Conservation (phyloP, 345 rosid species). For the Moricandia arvensis region DNA sequence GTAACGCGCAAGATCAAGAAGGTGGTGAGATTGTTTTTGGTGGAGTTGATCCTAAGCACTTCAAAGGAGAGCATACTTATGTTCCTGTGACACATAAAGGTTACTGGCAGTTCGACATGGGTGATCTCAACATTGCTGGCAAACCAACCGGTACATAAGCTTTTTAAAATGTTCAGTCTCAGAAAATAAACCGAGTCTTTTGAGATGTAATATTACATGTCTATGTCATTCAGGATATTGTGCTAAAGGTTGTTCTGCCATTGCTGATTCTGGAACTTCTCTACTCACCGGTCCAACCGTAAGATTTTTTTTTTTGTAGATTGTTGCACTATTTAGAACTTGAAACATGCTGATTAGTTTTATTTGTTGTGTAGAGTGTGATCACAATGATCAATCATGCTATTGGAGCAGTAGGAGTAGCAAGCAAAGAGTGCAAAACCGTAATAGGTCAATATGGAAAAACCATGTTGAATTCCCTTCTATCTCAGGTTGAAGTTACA, state of each 20-base stretch:
- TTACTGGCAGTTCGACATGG: slow-evolving; percentile 97
- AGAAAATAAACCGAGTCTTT: background rate
- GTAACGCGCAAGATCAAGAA: slow-evolving; percentile 59
- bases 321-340: background rate
- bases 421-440: slow-evolving; percentile 71
- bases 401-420: slow-evolving; percentile 75
- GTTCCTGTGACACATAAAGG: slow-evolving; percentile 91
- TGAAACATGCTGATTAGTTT: slow-evolving; percentile 4
- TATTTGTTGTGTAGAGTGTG: slow-evolving; percentile 43
- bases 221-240: slow-evolving; percentile 54
- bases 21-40: slow-evolving; percentile 97
- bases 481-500: slow-evolving; percentile 46
- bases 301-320: background rate
- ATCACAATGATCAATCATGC: slow-evolving; percentile 80
- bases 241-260: slow-evolving; percentile 63
- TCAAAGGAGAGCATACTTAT: slow-evolving; percentile 78
- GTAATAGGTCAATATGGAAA: slow-evolving; percentile 68
- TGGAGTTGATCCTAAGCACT: slow-evolving; percentile 74
- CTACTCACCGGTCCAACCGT: slow-evolving; percentile 84
- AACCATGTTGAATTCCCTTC: slow-evolving; percentile 58
- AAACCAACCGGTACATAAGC: slow-evolving; percentile 66
- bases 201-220: slow-evolving; percentile 8
- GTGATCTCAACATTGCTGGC: slow-evolving; percentile 74
- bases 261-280: slow-evolving; percentile 94
- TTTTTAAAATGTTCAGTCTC: background rate